Percentiles rank a stretch among this genome's conserved stretches.
These are phyloP conservation scores for Rubia occidens DNA, from an alignment of 305 asterid species.

Conservation along the genomic window DNA sequence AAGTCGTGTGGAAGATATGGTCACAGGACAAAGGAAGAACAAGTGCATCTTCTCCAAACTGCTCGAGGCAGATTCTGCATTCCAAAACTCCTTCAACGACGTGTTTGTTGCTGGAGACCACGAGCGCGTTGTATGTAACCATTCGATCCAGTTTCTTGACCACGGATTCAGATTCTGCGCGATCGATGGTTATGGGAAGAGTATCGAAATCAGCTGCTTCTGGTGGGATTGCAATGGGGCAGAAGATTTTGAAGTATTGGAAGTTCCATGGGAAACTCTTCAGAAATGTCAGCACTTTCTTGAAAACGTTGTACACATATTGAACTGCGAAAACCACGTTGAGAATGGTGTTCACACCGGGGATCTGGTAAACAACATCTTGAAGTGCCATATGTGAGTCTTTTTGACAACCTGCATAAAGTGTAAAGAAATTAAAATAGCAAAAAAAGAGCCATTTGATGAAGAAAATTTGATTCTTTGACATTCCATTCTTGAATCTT, in stretches of 20 bases:
- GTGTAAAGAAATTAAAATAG: not conserved
- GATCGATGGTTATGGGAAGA: not conserved
- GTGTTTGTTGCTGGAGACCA: not conserved
- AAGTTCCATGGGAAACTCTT: no score
- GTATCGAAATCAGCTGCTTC: not conserved
- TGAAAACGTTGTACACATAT: not conserved
- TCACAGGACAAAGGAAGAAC: constrained; percentile 11
- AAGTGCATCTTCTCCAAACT: constrained; percentile 6
- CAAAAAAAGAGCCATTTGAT: no score
- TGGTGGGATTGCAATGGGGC: not conserved
- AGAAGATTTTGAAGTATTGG: not conserved
- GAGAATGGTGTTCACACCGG: not conserved
- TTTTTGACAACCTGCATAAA: not conserved
- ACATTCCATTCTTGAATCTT: no score
- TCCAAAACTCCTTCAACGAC: not conserved
- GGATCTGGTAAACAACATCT: not conserved
- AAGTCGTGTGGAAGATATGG: constrained; percentile 15
- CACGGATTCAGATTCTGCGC: not conserved
- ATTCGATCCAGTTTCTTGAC: not conserved
- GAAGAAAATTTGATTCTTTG: no score
- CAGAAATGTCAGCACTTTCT: not conserved
- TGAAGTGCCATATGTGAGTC: not conserved
- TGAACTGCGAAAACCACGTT: not conserved
- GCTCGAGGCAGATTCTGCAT: constrained; percentile 14
- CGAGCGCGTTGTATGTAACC: not conserved